These are phyloP conservation scores for Hypoxylon sp. DNA, from an alignment of 2,329 filamentous ascomycete species.

Conservation along the genomic window DNA sequence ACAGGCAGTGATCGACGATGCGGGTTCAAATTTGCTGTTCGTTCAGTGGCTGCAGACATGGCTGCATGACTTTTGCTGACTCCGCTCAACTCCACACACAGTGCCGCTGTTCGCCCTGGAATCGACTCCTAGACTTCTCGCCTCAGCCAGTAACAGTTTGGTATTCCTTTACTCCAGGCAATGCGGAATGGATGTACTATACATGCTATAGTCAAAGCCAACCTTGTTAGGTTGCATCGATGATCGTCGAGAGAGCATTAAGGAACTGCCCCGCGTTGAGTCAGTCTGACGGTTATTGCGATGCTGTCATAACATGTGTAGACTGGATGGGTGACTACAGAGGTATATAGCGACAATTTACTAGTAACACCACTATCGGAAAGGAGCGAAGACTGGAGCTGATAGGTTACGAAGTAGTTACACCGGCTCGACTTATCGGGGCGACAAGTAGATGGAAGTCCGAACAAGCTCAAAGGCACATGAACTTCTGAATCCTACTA, in stretches of 20 bases:
- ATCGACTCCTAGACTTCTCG: constrained; percentile 26
- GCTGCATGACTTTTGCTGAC: constrained; percentile 49
- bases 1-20: constrained; percentile 44
- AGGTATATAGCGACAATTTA: neutral
- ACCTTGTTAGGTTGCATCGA: constrained; percentile 38
- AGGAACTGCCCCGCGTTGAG: constrained; percentile 41
- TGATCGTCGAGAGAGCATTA: constrained; percentile 40
- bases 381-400: neutral
- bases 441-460: constrained; percentile 22
- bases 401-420: constrained; percentile 2
- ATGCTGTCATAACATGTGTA: constrained; percentile 23
- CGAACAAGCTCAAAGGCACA: constrained; percentile 39
- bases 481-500: constrained; percentile 6
- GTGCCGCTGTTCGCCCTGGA: constrained; percentile 39
- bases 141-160: constrained; percentile 40
- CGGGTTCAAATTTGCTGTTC: constrained; percentile 43
- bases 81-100: constrained; percentile 44
- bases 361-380: neutral
- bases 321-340: neutral
- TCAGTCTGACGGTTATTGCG: constrained; percentile 27
- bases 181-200: constrained; percentile 33
- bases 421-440: neutral
- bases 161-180: constrained; percentile 34
- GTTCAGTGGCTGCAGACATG: constrained; percentile 40
- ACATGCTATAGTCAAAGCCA: constrained; percentile 19